Evolutionary conservation across 1,284 basidiomycete genomes (phyloP), one percentile per base, ranked within the genome.

Genomic region (Vanrija pseudolonga): DNA sequence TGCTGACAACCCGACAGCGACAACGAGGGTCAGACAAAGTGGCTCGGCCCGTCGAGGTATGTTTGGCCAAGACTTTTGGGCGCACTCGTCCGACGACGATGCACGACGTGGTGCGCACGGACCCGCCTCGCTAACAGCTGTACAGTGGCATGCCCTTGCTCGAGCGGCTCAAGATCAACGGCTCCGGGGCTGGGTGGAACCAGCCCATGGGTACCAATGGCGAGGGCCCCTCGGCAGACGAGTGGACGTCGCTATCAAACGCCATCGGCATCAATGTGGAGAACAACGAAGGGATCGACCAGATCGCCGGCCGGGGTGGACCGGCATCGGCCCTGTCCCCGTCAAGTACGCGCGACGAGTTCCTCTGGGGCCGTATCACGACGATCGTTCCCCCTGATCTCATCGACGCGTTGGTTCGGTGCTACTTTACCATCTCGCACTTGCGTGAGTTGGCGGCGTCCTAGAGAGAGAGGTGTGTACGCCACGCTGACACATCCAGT

Each of bases 401-500:
- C 4, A 36, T 53, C n/a, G 51, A 53, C 47, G 63, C 58, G 19
- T 46, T 68, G 14, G 60, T 68, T 15, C 61, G 62, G 20, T 61
- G 62, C 14, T 69, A 69, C 59, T 69, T 69, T 47, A 69, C 67
- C 11, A 67, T 67, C 38, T 63, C 61, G 36, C 62, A 69, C 20
- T 56, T 69, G 15, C 47, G 65, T 67, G 45, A 61, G 65, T 62
- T 1, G n/a, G n/a, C n/a, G n/a, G n/a, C n/a, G n/a, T n/a, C n/a
- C n/a, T n/a, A n/a, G n/a, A n/a, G n/a, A n/a, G n/a, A n/a, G n/a
- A n/a, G n/a, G n/a, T n/a, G n/a, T n/a, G n/a, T n/a, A 32, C 32
- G 42, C 36, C 14, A 15, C 19, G 17, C 47, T 56, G n/a, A 55
- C 39, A 3, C 20, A 4, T 45, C 14, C 50, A 67, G 64, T 69